Conservation (phyloP, 2,329 filamentous ascomycete genomes). For the Dothiorella sarmentorum region DNA sequence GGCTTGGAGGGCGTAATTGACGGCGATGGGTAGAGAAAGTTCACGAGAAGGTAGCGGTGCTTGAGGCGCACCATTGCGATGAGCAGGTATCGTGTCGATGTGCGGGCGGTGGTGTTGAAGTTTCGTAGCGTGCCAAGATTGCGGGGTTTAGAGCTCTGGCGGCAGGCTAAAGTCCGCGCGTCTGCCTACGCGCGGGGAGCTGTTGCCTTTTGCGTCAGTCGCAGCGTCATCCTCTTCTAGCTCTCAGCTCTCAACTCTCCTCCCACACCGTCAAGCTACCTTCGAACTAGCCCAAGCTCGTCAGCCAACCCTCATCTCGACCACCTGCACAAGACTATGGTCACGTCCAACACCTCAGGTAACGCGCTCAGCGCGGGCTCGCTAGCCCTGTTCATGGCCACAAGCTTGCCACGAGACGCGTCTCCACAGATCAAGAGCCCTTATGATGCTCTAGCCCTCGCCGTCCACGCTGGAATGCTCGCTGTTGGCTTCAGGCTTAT, state of each 20-base stretch:
- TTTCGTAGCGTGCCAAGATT: constrained; percentile 1
- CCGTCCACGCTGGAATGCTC: constrained; percentile 78
- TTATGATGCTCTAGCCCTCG: constrained; percentile 79
- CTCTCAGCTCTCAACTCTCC: background rate
- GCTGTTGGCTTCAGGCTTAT: constrained; percentile 76
- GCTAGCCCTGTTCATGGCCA: constrained; percentile 43
- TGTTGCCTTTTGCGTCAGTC: constrained; percentile 3
- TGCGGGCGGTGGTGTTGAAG: constrained; percentile 1
- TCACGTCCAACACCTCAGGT: constrained; percentile 16
- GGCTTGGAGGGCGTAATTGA: constrained; percentile 28
- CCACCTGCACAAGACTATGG: background rate
- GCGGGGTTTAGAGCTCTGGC: background rate
- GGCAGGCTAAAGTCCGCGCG: background rate
- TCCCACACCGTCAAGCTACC: background rate
- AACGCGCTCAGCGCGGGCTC: constrained; percentile 43
- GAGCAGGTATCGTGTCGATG: background rate
- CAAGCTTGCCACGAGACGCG: constrained; percentile 39
- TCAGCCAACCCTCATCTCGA: background rate
- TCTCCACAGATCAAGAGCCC: constrained; percentile 57
- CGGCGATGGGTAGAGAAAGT: constrained; percentile 79
- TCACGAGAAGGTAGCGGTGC: constrained; percentile 90
- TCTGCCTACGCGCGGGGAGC: background rate
- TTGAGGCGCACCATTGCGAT: constrained; percentile 91
- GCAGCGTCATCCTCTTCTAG: background rate
- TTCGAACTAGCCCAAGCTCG: background rate